These are phyloP conservation scores for Coemansia furcata DNA, from an alignment of 192 early-diverging fungal species.

Conservation along the genomic window DNA sequence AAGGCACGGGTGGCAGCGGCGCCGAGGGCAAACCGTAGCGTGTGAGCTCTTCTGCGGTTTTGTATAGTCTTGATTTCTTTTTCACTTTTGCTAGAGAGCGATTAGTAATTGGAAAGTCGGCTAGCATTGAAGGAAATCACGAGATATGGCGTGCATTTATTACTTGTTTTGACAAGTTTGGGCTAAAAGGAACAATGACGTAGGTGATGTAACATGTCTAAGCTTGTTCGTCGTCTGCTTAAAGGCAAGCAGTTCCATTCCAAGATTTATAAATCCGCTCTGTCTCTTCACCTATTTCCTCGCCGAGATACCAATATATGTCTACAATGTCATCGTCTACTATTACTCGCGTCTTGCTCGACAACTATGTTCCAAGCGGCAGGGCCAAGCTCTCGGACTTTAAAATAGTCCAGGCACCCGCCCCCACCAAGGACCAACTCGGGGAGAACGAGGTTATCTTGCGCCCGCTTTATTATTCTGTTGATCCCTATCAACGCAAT, in stretches of 20 bases:
- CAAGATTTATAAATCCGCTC: not conserved
- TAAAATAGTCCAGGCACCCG: constrained; percentile 4
- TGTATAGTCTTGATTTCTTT: not conserved
- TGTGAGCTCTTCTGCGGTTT: not conserved
- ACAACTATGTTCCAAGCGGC: constrained; percentile 15
- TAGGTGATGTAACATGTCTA: too few relatives aligned
- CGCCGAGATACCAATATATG: not conserved
- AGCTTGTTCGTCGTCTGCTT: too few relatives aligned
- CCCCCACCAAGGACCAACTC: constrained; percentile 24
- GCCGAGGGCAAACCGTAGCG: not conserved
- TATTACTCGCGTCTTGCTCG: constrained; percentile 20
- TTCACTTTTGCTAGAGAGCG: not conserved
- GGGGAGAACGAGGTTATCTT: constrained; percentile 41
- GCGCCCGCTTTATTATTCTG: constrained; percentile 64
- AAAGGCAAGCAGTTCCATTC: too few relatives aligned
- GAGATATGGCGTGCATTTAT: not conserved
- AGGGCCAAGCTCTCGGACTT: constrained; percentile 24
- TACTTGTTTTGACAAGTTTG: too few relatives aligned
- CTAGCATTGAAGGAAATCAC: not conserved
- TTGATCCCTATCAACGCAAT: constrained; percentile 74
- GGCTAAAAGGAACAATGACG: too few relatives aligned
- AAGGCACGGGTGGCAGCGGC: not conserved
- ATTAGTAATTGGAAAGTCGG: not conserved
- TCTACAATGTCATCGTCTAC: constrained; percentile 5
- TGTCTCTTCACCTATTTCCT: not conserved